Evolutionary conservation across 2,329 filamentous ascomycete species (phyloP).

Genomic region (Phyllosticta paracitricarpa): DNA sequence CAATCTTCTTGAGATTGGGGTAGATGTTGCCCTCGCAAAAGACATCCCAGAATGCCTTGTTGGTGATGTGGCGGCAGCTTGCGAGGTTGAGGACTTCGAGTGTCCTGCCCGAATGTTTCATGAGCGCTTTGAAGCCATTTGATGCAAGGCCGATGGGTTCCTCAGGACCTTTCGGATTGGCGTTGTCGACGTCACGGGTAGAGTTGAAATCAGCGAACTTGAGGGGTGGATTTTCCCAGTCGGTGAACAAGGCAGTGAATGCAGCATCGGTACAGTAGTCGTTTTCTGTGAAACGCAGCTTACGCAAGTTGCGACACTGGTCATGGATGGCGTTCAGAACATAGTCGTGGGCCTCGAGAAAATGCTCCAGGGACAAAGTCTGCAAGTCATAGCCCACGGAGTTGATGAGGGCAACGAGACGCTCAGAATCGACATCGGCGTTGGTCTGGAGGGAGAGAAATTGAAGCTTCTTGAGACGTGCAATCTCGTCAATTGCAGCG

Average conservation of each 20-base stretch:
- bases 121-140: conserved; percentile 66
- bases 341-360: conserved; percentile 55
- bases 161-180: conserved; percentile 52
- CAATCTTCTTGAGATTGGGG: conserved; percentile 58
- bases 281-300: conserved; percentile 75
- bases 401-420: conserved; percentile 52
- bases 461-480: conserved; percentile 52
- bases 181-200: conserved; percentile 66
- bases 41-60: conserved; percentile 60
- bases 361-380: conserved; percentile 67
- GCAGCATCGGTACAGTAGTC: conserved; percentile 64
- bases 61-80: conserved; percentile 71
- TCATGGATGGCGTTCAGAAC: conserved; percentile 62
- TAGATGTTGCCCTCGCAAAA: conserved; percentile 56
- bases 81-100: conserved; percentile 66
- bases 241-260: conserved; percentile 61
- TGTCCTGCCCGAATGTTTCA: conserved; percentile 65
- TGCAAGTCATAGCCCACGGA: conserved; percentile 56
- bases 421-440: conserved; percentile 44
- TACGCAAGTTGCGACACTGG: conserved; percentile 57
- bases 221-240: conserved; percentile 66
- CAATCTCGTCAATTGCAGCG: conserved; percentile 55
- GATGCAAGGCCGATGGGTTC: conserved; percentile 61
- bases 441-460: conserved; percentile 66
- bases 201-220: conserved; percentile 63